Evolutionary conservation across 1,284 basidiomycete genomes (phyloP).

Genomic region (Tylopilus sp.): DNA sequence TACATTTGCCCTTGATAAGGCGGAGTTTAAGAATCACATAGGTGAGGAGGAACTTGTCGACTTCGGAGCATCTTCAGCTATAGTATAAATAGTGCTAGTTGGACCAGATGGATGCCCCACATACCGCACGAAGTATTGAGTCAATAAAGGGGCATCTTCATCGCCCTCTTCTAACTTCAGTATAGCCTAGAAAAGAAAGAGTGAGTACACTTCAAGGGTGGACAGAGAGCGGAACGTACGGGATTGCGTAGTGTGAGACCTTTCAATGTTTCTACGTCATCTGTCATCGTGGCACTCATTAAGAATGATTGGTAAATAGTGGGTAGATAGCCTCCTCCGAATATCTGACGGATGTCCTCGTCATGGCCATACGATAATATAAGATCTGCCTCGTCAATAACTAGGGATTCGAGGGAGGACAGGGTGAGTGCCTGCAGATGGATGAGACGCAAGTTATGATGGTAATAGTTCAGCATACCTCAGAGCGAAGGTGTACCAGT

Average conservation of each 20-base stretch:
- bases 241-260: slow-evolving; percentile 88
- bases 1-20: slow-evolving; percentile 94
- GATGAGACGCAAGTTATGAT: slow-evolving; percentile 10
- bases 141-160: slow-evolving; percentile 80
- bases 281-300: slow-evolving; percentile 98
- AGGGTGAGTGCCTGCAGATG: slow-evolving; percentile 64
- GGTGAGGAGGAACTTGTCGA: slow-evolving; percentile 93
- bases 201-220: background rate
- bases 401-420: slow-evolving; percentile 78
- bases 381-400: slow-evolving; percentile 98
- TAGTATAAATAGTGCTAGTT: slow-evolving; percentile 8
- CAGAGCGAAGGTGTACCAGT: slow-evolving; percentile 79
- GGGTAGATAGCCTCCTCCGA: slow-evolving; percentile 79
- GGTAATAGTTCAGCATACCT: slow-evolving; percentile 50
- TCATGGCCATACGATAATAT: slow-evolving; percentile 97
- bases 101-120: slow-evolving; percentile 20
- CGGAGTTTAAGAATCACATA: slow-evolving; percentile 96
- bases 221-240: slow-evolving; percentile 54
- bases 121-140: slow-evolving; percentile 83
- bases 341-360: slow-evolving; percentile 86
- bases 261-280: slow-evolving; percentile 91
- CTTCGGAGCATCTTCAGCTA: slow-evolving; percentile 76
- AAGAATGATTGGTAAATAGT: slow-evolving; percentile 93
- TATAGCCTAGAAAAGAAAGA: slow-evolving; percentile 66
- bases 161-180: slow-evolving; percentile 85